Base-by-base conservation (phyloP, 768 basidiomycete species). In the Hericium rajendrae region DNA sequence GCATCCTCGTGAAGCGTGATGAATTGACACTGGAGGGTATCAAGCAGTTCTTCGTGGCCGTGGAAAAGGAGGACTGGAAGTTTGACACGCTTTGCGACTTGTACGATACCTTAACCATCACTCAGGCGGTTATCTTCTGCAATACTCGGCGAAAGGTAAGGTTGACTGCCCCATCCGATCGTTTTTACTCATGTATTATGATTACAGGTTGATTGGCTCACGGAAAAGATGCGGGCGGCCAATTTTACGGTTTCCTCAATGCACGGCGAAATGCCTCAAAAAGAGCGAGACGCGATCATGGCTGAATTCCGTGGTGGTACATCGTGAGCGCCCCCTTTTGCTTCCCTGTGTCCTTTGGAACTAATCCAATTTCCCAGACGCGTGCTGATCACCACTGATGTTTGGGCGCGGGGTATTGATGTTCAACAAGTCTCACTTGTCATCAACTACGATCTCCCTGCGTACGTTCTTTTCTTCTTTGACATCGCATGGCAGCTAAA, bases 1-100 rank as follows among this genome's bases (percentile, higher is more conserved):
- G 93, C 49, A 97, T 99, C 65, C 86, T 97, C 65, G 94, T 98
- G 72, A 97, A 97, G 79, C 92, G 94, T 87, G 94, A 97, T 68
- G 95, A 99, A 74, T 81, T 97, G 79, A 97, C 95, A 53, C 79
- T 97, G 57, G 95, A 99, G 67, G 89, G 89, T 9, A 94, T 94
- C 75, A 94, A 94, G 66, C 92, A 95, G 70, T 94, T 94, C 75
- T 94, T 94, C 78, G 91, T 99, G 53, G 95, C 94, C 49, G 95
- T 99, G 56, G 95, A 97, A 74, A 97, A 97, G 75, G 95, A 99
- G 72, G 95, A 99, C 69, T 97, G 94, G 94, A 99, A 99, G 70
- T 94, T 97, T 68, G 94, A 97, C 73, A 97, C 94, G 0, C 79
- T 99, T 37, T 97, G 91, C 69, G 95, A 97, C 74, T 75, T 99